phyloP scores from a whole-genome alignment of 108 stramenopile species.

The Skeletonema marinoi region DNA sequence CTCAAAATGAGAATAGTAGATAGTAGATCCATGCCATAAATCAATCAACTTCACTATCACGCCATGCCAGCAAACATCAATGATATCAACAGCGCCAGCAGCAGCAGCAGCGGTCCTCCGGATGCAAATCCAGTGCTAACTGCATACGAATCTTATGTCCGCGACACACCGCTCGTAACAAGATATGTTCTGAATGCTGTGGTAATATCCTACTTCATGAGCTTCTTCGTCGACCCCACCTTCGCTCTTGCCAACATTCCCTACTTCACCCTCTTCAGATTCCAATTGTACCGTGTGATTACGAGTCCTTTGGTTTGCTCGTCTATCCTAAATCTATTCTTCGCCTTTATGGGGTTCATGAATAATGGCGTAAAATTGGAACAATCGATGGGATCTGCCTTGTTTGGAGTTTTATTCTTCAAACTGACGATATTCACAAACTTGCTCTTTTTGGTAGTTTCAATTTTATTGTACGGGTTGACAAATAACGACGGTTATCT shows the following conservation, averaged over 20 bases:
- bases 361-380: constrained; percentile 74
- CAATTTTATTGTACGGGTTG: constrained; percentile 48
- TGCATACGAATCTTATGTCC: constrained; percentile 63
- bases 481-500: constrained; percentile 46
- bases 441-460: constrained; percentile 48
- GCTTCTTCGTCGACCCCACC: constrained; percentile 58
- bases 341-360: constrained; percentile 72
- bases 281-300: constrained; percentile 80
- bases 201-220: constrained; percentile 56
- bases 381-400: constrained; percentile 67
- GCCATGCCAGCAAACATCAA: neutral
- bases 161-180: constrained; percentile 77
- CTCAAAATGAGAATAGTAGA: no score
- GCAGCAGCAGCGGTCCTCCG: constrained; percentile 48
- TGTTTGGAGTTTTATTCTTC: constrained; percentile 68
- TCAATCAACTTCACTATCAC: no score
- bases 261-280: constrained; percentile 64
- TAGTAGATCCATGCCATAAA: no score
- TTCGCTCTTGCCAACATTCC: constrained; percentile 75
- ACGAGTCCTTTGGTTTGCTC: constrained; percentile 71
- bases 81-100: constrained; percentile 9
- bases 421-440: constrained; percentile 61
- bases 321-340: constrained; percentile 60
- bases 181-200: constrained; percentile 63
- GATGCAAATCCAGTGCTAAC: constrained; percentile 62